A percentile compares a stretch with the other conserved stretches of the same genome.
These are phyloP conservation scores for Dioszegia crocea DNA, from an alignment of 768 basidiomycete species.

Conservation along the genomic window DNA sequence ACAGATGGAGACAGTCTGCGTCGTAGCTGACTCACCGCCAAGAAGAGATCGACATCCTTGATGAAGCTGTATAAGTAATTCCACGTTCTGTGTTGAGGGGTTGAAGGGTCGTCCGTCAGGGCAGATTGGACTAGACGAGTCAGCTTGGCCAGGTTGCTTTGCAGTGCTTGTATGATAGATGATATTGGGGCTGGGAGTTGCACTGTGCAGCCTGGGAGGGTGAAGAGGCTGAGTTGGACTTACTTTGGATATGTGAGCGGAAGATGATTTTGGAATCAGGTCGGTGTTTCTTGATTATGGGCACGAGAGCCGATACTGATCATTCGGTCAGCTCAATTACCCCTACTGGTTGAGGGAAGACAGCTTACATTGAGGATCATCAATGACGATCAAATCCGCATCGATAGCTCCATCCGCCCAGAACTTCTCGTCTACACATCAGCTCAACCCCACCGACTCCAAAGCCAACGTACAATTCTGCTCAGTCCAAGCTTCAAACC, in stretches of 20 bases:
- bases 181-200: too few relatives aligned
- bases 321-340: neutral
- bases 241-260: constrained; percentile 86
- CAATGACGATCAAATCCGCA: constrained; percentile 73
- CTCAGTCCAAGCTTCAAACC: constrained; percentile 65
- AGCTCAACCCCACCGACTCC: constrained; percentile 10
- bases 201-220: too few relatives aligned
- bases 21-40: constrained; percentile 63
- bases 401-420: constrained; percentile 86
- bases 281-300: constrained; percentile 76
- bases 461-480: constrained; percentile 57
- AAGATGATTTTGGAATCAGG: constrained; percentile 86
- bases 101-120: constrained; percentile 72
- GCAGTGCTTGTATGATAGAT: too few relatives aligned
- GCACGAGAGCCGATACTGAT: constrained; percentile 78
- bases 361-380: constrained; percentile 51
- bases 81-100: constrained; percentile 88
- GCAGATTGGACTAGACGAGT: constrained; percentile 55
- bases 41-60: constrained; percentile 80
- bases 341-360: neutral
- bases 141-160: neutral
- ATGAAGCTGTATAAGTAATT: constrained; percentile 93
- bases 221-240: too few relatives aligned
- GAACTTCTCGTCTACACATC: constrained; percentile 53
- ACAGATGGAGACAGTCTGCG: too few relatives aligned